Conservation (phyloP, 495 filamentous ascomycete species). For the Daldinia vernicosa region DNA sequence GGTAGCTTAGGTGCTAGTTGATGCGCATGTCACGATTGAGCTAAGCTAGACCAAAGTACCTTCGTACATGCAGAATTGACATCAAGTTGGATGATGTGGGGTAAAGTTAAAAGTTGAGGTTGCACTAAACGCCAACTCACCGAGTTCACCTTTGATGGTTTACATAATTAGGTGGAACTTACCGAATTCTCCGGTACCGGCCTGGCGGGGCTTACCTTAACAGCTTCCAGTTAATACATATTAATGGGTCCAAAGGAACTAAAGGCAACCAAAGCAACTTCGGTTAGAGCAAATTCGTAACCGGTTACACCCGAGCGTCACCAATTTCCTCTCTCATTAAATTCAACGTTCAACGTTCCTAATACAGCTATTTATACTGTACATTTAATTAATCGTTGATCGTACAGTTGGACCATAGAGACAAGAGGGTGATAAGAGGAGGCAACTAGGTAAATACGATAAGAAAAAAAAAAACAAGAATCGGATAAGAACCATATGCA, state of each 20-base stretch:
- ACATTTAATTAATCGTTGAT: background rate
- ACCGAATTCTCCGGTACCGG: constrained; percentile 34
- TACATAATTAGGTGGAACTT: constrained; percentile 4
- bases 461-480: too few relatives aligned
- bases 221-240: background rate
- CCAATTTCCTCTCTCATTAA: background rate
- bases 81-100: background rate
- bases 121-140: background rate
- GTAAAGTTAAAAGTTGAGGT: background rate
- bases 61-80: background rate
- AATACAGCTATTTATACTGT: background rate
- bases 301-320: constrained; percentile 27
- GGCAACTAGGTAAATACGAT: background rate
- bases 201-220: constrained; percentile 9
- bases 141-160: background rate
- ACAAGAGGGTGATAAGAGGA: background rate
- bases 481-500: background rate
- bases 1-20: background rate
- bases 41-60: background rate
- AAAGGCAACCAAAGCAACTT: background rate
- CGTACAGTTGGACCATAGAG: background rate
- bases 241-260: background rate
- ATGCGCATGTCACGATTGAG: background rate
- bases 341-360: background rate
- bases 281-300: constrained; percentile 22